These are phyloP conservation scores for Microbotryum saponariae DNA, from an alignment of 1,284 basidiomycete species.

Conservation along the genomic window DNA sequence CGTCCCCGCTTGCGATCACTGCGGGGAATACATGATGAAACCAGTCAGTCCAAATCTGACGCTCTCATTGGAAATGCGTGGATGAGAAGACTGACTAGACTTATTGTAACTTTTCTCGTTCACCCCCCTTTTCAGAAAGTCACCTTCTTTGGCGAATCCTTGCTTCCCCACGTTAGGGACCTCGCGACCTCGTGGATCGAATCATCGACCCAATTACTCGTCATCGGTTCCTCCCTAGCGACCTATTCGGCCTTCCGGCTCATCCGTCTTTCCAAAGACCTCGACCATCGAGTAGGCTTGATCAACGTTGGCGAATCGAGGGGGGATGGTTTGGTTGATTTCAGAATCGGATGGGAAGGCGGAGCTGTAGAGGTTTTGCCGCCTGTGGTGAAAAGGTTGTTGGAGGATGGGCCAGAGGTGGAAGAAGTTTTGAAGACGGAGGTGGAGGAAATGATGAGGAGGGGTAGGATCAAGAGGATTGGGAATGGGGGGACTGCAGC, in stretches of 20 bases:
- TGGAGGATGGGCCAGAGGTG: slow-evolving; percentile 51
- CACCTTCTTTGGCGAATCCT: slow-evolving; percentile 33
- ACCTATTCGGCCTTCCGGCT: slow-evolving; percentile 84
- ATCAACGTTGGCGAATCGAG: slow-evolving; percentile 79
- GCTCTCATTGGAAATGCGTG: not conserved
- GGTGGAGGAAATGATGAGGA: slow-evolving; percentile 49
- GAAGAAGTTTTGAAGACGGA: slow-evolving; percentile 45
- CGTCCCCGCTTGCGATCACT: slow-evolving; percentile 23
- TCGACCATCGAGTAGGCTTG: slow-evolving; percentile 66
- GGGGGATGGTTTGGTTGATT: slow-evolving; percentile 58
- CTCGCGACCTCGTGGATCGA: slow-evolving; percentile 45
- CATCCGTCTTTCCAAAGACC: slow-evolving; percentile 68
- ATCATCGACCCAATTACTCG: slow-evolving; percentile 57
- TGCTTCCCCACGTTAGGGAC: slow-evolving; percentile 19
- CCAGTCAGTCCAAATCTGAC: slow-evolving; percentile 8
- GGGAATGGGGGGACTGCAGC: slow-evolving; percentile 2
- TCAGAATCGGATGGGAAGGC: slow-evolving; percentile 27
- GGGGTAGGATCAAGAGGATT: slow-evolving; percentile 48
- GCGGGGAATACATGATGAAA: slow-evolving; percentile 25
- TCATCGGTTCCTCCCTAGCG: slow-evolving; percentile 80
- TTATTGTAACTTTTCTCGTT: not conserved
- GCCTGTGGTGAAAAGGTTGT: slow-evolving; percentile 62
- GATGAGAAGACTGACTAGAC: not conserved
- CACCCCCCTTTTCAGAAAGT: slow-evolving; percentile 6
- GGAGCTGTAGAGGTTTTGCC: slow-evolving; percentile 23